Evolutionary conservation across 2,329 filamentous ascomycete genomes (phyloP).

Genomic region (Lasiodiplodia sp.): DNA sequence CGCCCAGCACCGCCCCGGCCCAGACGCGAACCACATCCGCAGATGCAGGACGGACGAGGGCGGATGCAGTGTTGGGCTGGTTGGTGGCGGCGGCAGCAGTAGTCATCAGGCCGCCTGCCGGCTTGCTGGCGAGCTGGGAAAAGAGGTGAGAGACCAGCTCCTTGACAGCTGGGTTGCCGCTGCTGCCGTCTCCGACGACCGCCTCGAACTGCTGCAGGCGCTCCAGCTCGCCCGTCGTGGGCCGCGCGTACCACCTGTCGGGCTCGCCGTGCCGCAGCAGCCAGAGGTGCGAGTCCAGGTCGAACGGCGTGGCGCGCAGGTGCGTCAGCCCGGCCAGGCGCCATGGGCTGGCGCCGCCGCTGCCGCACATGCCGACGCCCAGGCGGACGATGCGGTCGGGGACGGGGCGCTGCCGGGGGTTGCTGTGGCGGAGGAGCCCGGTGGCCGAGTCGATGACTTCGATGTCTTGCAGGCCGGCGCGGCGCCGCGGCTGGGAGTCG

Average conservation of each 20-base stretch:
- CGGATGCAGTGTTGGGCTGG: background rate
- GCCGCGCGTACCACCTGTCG: constrained; percentile 23
- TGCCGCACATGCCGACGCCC: background rate
- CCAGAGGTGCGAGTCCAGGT: constrained; percentile 22
- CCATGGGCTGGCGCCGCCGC: too few species aligned
- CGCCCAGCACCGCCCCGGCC: constrained; percentile 22
- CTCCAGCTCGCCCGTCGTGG: background rate
- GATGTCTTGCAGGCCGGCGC: background rate
- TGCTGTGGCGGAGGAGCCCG: background rate
- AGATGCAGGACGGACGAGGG: background rate
- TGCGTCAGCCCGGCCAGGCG: constrained; percentile 13
- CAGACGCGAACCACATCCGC: background rate
- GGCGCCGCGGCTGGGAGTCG: background rate
- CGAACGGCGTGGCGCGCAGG: constrained; percentile 21
- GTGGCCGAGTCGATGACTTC: background rate
- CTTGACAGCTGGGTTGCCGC: background rate
- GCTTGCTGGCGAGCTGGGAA: too few species aligned
- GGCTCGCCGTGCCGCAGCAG: constrained; percentile 25
- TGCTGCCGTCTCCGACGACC: background rate
- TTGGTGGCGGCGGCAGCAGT: background rate
- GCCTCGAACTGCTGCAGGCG: constrained; percentile 3
- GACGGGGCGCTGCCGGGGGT: background rate
- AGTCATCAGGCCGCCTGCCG: too few species aligned
- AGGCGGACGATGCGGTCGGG: constrained; percentile 24
- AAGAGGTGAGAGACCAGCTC: too few species aligned